Evolutionary conservation across 805 yeast genomes (phyloP).

Genomic region (Saccharomyces mikatae): DNA sequence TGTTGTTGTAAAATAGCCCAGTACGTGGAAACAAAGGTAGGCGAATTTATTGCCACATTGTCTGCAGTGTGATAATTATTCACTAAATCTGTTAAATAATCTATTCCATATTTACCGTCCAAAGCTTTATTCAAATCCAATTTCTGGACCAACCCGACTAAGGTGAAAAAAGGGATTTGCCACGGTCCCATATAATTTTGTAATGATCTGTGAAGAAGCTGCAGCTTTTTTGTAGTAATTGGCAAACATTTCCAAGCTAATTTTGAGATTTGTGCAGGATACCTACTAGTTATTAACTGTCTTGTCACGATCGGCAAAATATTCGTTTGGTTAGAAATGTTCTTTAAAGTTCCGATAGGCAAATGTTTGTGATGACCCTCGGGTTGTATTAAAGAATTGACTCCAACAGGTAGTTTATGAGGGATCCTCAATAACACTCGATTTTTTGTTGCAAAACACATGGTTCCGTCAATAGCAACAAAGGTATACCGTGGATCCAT

Average conservation of each 20-base stretch:
- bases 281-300: constrained; percentile 25
- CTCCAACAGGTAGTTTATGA: constrained; percentile 15
- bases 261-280: constrained; percentile 33
- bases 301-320: constrained; percentile 31
- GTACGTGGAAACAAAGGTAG: constrained; percentile 36
- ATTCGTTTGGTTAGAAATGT: constrained; percentile 20
- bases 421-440: constrained; percentile 49
- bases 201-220: constrained; percentile 38
- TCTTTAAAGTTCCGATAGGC: constrained; percentile 28
- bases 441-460: constrained; percentile 40
- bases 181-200: constrained; percentile 37
- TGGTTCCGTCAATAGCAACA: constrained; percentile 48
- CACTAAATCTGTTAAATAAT: constrained; percentile 3
- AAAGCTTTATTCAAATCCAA: constrained; percentile 27
- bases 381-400: constrained; percentile 9
- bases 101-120: not conserved
- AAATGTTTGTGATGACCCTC: constrained; percentile 20
- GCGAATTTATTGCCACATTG: not conserved
- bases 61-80: not conserved
- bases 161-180: constrained; percentile 33
- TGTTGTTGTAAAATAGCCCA: constrained; percentile 42
- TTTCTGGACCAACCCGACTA: constrained; percentile 30
- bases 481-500: constrained; percentile 51
- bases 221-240: constrained; percentile 35
- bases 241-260: constrained; percentile 36